These are phyloP conservation scores for Fraxinus paxiana DNA, from an alignment of 305 asterid species.

Conservation along the genomic window DNA sequence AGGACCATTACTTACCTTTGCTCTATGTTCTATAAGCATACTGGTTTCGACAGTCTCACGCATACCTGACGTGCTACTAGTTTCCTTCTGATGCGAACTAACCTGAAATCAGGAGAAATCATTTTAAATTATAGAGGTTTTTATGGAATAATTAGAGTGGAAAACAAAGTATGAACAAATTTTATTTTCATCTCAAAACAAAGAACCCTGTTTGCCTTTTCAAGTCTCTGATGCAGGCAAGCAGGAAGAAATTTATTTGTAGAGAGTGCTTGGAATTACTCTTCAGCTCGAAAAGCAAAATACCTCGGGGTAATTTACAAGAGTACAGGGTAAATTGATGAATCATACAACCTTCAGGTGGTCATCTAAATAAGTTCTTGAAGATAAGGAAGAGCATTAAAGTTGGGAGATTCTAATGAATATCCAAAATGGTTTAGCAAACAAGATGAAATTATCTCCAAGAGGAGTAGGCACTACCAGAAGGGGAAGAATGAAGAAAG, in stretches of 20 bases:
- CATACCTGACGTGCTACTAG: constrained; percentile 97
- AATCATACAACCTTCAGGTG: no score
- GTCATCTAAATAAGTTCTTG: no score
- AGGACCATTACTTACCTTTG: constrained; percentile 49
- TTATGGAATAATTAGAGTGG: not conserved
- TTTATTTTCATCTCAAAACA: not conserved
- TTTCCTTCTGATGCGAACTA: constrained; percentile 90
- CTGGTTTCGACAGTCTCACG: constrained; percentile 92
- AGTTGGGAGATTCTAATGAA: no score
- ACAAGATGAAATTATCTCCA: no score
- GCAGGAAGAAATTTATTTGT: not conserved
- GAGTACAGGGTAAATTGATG: no score
- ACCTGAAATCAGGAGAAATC: constrained; percentile 50
- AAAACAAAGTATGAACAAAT: not conserved
- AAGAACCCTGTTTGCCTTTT: not conserved
- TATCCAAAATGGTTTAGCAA: no score
- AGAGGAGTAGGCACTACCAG: no score
- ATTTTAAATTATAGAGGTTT: not conserved
- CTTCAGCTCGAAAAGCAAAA: not conserved
- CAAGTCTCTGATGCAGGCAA: not conserved
- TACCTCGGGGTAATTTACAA: not conserved
- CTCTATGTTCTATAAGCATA: constrained; percentile 72
- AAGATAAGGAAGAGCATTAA: no score
- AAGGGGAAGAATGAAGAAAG: no score
- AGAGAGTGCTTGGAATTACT: not conserved